Evolutionary conservation across 352 stramenopile species (phyloP).

Genomic region (Pythium volutum): DNA sequence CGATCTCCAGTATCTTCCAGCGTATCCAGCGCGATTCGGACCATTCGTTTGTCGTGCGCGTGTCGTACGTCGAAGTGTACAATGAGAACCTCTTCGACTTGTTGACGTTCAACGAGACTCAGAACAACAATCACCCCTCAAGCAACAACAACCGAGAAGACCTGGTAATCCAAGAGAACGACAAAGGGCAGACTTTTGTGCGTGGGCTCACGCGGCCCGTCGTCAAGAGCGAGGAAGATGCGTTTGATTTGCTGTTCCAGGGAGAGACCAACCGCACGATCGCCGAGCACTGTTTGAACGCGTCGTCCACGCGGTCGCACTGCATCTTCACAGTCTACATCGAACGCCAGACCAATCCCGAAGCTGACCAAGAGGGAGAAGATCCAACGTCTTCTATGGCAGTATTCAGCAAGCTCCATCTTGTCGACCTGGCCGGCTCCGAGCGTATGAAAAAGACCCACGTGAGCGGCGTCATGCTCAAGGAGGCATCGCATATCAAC

Average conservation of each 20-base stretch:
- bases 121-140: constrained; percentile 18
- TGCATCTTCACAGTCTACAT: constrained; percentile 82
- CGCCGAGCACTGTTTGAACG: constrained; percentile 79
- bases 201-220: constrained; percentile 48
- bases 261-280: constrained; percentile 77
- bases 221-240: constrained; percentile 65
- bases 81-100: constrained; percentile 89
- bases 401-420: constrained; percentile 88
- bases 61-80: constrained; percentile 89
- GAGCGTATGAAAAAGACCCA: constrained; percentile 89
- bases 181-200: constrained; percentile 67
- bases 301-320: constrained; percentile 69
- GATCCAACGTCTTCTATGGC: constrained; percentile 11
- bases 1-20: constrained; percentile 58
- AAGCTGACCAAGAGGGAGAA: constrained; percentile 15
- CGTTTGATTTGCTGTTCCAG: constrained; percentile 75
- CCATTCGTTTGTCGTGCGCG: constrained; percentile 50
- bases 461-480: constrained; percentile 49
- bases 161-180: constrained; percentile 57
- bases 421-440: constrained; percentile 91
- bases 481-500: constrained; percentile 63
- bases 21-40: constrained; percentile 42
- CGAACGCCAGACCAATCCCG: constrained; percentile 34
- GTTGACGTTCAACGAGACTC: constrained; percentile 38
- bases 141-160: constrained; percentile 25